Evolutionary conservation across 176 grass and related monocot species (phyloP), one percentile per base, ranked within the genome.

Genomic region (maize (Zea mays)): DNA sequence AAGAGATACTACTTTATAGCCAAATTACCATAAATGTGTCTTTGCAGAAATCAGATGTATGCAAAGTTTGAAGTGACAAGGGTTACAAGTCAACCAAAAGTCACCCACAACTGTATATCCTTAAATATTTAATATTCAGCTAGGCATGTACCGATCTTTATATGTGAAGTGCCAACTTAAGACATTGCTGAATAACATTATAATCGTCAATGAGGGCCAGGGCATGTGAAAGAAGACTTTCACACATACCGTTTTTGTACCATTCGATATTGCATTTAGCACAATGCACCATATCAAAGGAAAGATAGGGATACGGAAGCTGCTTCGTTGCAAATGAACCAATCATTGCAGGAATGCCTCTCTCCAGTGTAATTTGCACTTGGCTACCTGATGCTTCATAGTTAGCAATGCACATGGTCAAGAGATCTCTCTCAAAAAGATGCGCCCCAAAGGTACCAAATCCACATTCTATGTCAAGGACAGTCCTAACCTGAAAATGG

Each of bases 321-420:
- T 99, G 96, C 46, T 83, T 92, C 21, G 73, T 87, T 56, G 81
- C 80, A 88, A 99, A 99, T 42, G 96, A 99, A 77, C 90, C 90
- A 14, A 95, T 93, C 85, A 99, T 86, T 73, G 96, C 90, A 80
- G 96, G 92, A 80, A 99, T 92, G 79, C 96, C 96, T 95, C 96
- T 95, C 87, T 99, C 96, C 55, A 99, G 76, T 54, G 96, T 99
- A 62, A 99, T 79, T 90, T 99, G 92, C 68, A 99, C 96, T 88
- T 99, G 96, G 76, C 96, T 99, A 70, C 96, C 96, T 0, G 96
- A 90, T 51, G 90, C 51, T 76, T 99, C 96, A 83, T 95, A 99
- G 80, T 95, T 88, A 58, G 96, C 96, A 62, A 99, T 95, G 90
- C 96, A 99, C 90, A 95, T 90, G 40, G 96, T 99, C 83, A 99